These are phyloP conservation scores for Trichoderma hamatum DNA, from an alignment of 2,329 filamentous ascomycete species.

Conservation along the genomic window DNA sequence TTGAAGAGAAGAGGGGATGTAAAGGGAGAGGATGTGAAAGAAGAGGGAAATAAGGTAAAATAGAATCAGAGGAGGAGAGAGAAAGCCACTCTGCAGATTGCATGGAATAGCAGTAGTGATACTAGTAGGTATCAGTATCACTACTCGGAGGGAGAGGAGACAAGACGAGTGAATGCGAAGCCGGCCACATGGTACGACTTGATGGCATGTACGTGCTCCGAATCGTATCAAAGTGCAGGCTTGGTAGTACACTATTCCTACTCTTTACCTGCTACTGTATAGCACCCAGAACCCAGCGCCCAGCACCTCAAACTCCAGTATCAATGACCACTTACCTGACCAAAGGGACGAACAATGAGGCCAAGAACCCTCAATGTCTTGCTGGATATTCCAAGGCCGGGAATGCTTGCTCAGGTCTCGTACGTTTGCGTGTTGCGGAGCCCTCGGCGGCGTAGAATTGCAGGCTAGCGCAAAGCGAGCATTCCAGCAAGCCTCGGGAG, in stretches of 20 bases:
- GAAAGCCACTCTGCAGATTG: not conserved
- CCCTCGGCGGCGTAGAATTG: constrained; percentile 16
- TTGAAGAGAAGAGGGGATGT: not conserved
- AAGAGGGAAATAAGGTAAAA: not conserved
- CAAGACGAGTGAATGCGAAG: not conserved
- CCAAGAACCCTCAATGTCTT: constrained; percentile 8
- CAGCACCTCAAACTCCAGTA: not conserved
- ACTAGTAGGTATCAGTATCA: not conserved
- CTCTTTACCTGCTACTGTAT: not conserved
- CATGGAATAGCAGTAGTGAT: not conserved
- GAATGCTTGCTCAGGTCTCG: constrained; percentile 1
- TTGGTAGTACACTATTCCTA: not conserved
- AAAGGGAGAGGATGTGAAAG: not conserved
- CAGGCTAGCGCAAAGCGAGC: not conserved
- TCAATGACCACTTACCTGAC: not conserved
- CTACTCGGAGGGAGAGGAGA: constrained; percentile 1
- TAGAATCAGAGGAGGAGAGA: not conserved
- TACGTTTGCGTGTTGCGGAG: constrained; percentile 22
- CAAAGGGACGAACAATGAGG: constrained; percentile 7
- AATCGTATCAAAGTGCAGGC: not conserved
- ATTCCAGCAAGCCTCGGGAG: constrained; percentile 24
- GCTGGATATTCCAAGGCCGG: not conserved
- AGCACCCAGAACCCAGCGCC: too few relatives aligned
- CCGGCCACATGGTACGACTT: constrained; percentile 8
- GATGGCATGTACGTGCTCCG: not conserved